phyloP scores from a whole-genome alignment of 129 eudicot species.

The Tagetes patula region DNA sequence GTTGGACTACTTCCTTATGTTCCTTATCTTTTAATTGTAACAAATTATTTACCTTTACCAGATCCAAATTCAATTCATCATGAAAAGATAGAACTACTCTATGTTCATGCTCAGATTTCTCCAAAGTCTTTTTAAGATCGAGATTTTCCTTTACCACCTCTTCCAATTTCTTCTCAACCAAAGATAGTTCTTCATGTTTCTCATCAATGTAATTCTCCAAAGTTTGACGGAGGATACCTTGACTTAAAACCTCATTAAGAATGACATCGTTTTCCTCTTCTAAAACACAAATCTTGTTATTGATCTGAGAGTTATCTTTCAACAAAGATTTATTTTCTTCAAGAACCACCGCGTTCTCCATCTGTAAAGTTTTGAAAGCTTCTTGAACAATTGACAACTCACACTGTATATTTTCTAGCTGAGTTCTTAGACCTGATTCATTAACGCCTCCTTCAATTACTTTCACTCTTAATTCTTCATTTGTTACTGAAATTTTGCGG shows the following conservation, averaged over 20 bases:
- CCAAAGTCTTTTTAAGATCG: conserved; percentile 45
- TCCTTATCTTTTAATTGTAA: conserved; percentile 47
- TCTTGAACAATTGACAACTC: conserved; percentile 50
- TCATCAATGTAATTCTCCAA: conserved; percentile 47
- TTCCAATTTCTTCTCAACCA: conserved; percentile 43
- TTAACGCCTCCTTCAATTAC: conserved; percentile 46
- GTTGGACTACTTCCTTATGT: conserved; percentile 47
- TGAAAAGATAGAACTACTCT: conserved; percentile 28
- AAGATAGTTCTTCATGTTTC: conserved; percentile 31
- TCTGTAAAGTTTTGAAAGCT: conserved; percentile 42
- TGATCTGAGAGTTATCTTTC: conserved; percentile 29
- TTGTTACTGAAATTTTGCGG: conserved; percentile 44
- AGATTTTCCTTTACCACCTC: conserved; percentile 46
- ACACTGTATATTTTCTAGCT: conserved; percentile 41
- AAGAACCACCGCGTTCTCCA: conserved; percentile 39
- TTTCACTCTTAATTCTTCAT: conserved; percentile 46
- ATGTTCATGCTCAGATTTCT: conserved; percentile 52
- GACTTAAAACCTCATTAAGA: conserved; percentile 44
- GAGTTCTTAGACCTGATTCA: conserved; percentile 38
- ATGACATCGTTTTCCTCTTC: conserved; percentile 49
- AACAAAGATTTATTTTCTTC: conserved; percentile 53
- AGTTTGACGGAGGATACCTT: conserved; percentile 44
- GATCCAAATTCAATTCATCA: conserved; percentile 46
- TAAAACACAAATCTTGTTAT: conserved; percentile 38
- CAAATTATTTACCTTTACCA: conserved; percentile 36